Evolutionary conservation across 345 rosid genomes (phyloP).

Genomic region (Arabidopsis arenosa): DNA sequence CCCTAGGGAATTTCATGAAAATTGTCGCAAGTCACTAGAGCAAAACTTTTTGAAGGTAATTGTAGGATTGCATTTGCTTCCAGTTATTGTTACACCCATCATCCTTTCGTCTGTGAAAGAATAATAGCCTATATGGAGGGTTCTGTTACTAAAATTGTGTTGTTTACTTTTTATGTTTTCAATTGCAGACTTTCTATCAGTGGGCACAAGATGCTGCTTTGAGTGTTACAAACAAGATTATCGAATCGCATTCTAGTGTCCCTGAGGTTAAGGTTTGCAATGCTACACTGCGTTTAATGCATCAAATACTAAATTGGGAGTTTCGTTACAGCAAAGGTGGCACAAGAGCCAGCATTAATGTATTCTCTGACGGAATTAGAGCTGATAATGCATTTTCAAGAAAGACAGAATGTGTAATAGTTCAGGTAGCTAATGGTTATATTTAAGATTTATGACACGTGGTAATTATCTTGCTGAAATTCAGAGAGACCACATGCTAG

Average conservation of each 20-base stretch:
- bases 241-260: conserved; percentile 62
- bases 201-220: conserved; percentile 92
- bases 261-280: conserved; percentile 92
- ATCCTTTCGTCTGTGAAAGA: conserved; percentile 25
- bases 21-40: conserved; percentile 79
- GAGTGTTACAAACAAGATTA: conserved; percentile 70
- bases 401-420: conserved; percentile 73
- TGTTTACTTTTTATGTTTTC: conserved; percentile 38
- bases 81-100: conserved; percentile 29
- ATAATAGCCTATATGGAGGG: conserved; percentile 27
- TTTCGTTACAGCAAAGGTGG: conserved; percentile 59
- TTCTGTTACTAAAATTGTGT: conserved; percentile 20
- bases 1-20: conserved; percentile 96
- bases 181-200: conserved; percentile 74
- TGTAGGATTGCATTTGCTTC: conserved; percentile 34
- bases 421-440: conserved; percentile 65
- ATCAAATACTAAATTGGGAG: conserved; percentile 95
- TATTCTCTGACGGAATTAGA: conserved; percentile 66
- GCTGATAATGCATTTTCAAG: conserved; percentile 55
- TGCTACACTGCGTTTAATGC: conserved; percentile 84
- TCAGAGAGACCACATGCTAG: conserved; percentile 28
- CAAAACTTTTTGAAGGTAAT: conserved; percentile 80
- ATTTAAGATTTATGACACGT: conserved; percentile 23
- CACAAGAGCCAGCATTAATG: conserved; percentile 54
- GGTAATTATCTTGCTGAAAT: conserved; percentile 27